phyloP scores from a whole-genome alignment of 2,329 filamentous ascomycete species.

The Alternaria alternata region DNA sequence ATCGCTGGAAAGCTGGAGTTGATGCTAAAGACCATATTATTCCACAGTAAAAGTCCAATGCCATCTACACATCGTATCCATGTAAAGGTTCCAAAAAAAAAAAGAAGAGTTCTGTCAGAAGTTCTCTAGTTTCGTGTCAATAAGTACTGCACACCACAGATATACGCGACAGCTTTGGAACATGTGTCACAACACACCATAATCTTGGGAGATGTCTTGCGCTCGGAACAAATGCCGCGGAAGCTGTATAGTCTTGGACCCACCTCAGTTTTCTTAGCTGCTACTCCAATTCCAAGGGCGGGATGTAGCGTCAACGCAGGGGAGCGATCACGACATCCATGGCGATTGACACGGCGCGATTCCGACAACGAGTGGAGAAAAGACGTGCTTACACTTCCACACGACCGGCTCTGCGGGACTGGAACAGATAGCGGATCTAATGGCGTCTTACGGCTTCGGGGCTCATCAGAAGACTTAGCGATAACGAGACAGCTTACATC shows the following conservation, averaged over 20 bases:
- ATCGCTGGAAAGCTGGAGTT: slow-evolving; percentile 52
- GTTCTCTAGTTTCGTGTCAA: background rate
- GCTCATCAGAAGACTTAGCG: background rate
- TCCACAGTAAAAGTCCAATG: slow-evolving; percentile 56
- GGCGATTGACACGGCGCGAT: slow-evolving; percentile 11
- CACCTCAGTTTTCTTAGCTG: background rate
- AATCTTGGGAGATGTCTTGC: background rate
- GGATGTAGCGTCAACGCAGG: slow-evolving; percentile 36
- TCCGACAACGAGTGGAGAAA: slow-evolving; percentile 42
- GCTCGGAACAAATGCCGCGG: background rate
- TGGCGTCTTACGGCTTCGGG: background rate
- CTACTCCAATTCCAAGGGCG: slow-evolving; percentile 73
- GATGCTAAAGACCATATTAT: slow-evolving; percentile 42
- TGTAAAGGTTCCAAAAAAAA: background rate
- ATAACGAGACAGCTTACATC: background rate
- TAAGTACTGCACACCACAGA: background rate
- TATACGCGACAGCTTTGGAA: background rate
- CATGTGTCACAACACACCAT: background rate
- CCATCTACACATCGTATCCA: background rate
- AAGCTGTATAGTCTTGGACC: background rate
- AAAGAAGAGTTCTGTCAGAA: background rate
- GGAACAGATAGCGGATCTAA: slow-evolving; percentile 10
- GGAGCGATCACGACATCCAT: slow-evolving; percentile 22
- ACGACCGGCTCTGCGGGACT: slow-evolving; percentile 9
- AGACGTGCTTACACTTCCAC: slow-evolving; percentile 38